Evolutionary conservation across 1,284 basidiomycete genomes (phyloP), one percentile per base, ranked within the genome.

Genomic region (Coniferiporia weirii): DNA sequence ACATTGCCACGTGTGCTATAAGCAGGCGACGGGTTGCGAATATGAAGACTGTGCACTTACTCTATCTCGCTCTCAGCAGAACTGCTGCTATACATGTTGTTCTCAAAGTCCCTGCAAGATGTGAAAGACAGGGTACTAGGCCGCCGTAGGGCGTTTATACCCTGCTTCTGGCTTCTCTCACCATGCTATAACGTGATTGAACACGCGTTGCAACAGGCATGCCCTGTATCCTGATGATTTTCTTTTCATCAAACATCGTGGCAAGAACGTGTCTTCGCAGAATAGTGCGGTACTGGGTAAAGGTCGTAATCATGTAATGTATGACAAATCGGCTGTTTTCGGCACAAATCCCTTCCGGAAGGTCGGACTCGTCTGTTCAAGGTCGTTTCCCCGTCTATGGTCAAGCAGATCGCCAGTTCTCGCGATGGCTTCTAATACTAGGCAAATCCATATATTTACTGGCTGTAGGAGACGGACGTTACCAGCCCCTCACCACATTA

Each of bases 171-270:
- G 45, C 22, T 53, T 58, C 50, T 44, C 50, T 58, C 43, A 13
- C 34, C 43, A 15, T 58, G 15, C 38, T 40, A 35, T 52, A 58
- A 58, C 49, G 56, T 47, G 50, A 38, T 58, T 38, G 52, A 43
- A 58, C 49, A 58, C 56, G 50, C 56, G 56, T 35, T 47, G 19
- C 35, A 19, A 22, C 48, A 44, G 49, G 8, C 52, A 40, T 10
- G 35, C 9, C 15, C 27, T 35, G 34, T 17, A 20, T 45, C 19
- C 43, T 45, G 12, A 19, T 17, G 46, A 20, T 48, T 19, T 48
- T 32, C 46, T 17, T 12, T 32, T 52, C 15, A 20, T 36, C 32
- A 9, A 13, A 1, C 32, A 32, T 17, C 52, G 22, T 38, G 38
- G 38, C 3, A 27, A 27, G 27, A 27, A 27, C 27, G 27, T 27